Conservation (phyloP, 2,329 filamentous ascomycete species). For the Sclerotinia minor region DNA sequence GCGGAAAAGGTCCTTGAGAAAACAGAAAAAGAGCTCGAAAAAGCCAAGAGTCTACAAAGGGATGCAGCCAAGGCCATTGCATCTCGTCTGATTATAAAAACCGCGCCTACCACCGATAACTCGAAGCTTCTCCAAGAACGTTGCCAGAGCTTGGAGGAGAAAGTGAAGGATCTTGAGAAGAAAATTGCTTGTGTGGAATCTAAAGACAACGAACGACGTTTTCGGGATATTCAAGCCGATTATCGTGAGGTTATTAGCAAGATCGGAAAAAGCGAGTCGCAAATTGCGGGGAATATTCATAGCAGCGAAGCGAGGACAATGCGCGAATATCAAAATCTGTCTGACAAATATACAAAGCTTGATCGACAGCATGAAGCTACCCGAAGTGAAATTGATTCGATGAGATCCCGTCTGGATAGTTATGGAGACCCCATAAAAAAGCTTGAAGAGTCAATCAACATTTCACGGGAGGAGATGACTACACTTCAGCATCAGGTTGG, state of each 20-base stretch:
- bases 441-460: neutral
- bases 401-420: neutral
- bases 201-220: neutral
- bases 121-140: neutral
- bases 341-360: conserved; percentile 1
- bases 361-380: conserved; percentile 5
- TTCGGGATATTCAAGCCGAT: neutral
- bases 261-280: neutral
- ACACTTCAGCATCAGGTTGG: neutral
- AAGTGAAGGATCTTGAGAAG: conserved; percentile 1
- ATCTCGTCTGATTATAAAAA: conserved; percentile 1
- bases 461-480: neutral
- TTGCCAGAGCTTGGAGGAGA: neutral
- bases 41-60: neutral
- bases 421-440: neutral
- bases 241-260: neutral
- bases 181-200: neutral
- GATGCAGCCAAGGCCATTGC: neutral
- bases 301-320: neutral
- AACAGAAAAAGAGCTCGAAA: conserved; percentile 3
- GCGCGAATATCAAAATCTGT: neutral
- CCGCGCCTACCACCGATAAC: neutral
- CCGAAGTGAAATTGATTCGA: neutral
- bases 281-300: neutral
- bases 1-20: neutral